Evolutionary conservation across 805 yeast genomes (phyloP), one percentile per base, ranked within the genome.

Genomic region (Wickerhamiella allomyrinae): DNA sequence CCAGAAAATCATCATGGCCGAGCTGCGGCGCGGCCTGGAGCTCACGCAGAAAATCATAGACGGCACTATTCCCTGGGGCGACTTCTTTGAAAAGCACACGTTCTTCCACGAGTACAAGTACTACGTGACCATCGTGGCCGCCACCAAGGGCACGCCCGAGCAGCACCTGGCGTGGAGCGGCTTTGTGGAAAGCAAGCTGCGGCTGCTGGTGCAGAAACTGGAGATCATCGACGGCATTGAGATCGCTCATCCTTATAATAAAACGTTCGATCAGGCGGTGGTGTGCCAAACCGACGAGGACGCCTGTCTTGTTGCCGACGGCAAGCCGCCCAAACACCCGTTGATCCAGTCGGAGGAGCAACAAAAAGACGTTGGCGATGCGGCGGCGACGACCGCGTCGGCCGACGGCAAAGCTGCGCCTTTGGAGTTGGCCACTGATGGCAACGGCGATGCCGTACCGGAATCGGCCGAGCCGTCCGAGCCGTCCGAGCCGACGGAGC

Each of bases 151-250:
- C 7, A 63, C 72, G 1, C 73, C 74, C 43, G 97, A 86, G 57
- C 86, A 86, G 42, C 95, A 89, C 54, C 62, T 78, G 44, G 81
- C 80, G 52, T 91, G 94, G 93, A 76, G 84, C 50, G 97, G 98
- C 8, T 67, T 89, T 66, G 89, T 91, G 9, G 97, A 91, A 60
- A 77, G 94, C 52, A 84, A 80, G 60, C 59, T 89, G 35, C 73
- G 98, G 50, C 62, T 80, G 34, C 60, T 91, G 25, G 94, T 91
- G 25, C 80, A 74, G 52, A 91, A 86, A 57, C 68, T 91, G 39
- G 98, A 91, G 58, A 67, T 74, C 5, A 63, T 77, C 17, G 77
- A 74, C 3, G 91, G 93, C 0, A 74, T 91, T 20, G 75, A 69
- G 41, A 50, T 85, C 23, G 96, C 95, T 0, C 97, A 87, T 60